Evolutionary conservation across 2,329 filamentous ascomycete species (phyloP).

Genomic region (Penicillium oxalicum): DNA sequence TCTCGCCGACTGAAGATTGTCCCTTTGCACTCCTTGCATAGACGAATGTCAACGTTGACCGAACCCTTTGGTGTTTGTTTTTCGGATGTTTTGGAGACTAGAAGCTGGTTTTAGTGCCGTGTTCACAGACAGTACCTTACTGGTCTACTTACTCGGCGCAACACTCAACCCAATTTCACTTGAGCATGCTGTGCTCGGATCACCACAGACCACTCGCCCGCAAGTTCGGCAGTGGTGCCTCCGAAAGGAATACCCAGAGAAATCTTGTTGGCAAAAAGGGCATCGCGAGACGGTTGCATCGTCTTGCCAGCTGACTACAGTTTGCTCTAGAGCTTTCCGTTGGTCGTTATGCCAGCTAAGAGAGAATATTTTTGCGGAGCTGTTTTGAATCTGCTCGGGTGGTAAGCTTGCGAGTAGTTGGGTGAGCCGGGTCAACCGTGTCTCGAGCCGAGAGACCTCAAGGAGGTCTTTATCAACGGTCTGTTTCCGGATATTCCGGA

Average conservation of each 20-base stretch:
- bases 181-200: conserved; percentile 77
- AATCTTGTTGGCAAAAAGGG: conserved; percentile 94
- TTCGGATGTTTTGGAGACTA: conserved; percentile 39
- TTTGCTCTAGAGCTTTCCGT: conserved; percentile 79
- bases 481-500: conserved; percentile 64
- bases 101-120: conserved; percentile 19
- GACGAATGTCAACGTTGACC: conserved; percentile 72
- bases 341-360: conserved; percentile 65
- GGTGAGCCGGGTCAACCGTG: conserved; percentile 83
- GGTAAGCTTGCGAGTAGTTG: conserved; percentile 72
- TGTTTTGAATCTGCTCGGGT: conserved; percentile 55
- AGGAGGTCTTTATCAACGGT: conserved; percentile 78
- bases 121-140: background rate
- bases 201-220: conserved; percentile 86
- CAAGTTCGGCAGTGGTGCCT: conserved; percentile 93
- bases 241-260: conserved; percentile 85
- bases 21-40: conserved; percentile 82
- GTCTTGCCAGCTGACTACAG: conserved; percentile 91
- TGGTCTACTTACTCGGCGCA: conserved; percentile 49
- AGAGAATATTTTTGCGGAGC: conserved; percentile 43
- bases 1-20: conserved; percentile 69
- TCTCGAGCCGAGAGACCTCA: conserved; percentile 85
- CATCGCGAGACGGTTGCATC: conserved; percentile 74
- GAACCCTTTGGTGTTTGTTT: conserved; percentile 44
- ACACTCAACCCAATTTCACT: conserved; percentile 76